Conservation (phyloP, 108 stramenopile genomes). For the Parietichytrium sp. region DNA sequence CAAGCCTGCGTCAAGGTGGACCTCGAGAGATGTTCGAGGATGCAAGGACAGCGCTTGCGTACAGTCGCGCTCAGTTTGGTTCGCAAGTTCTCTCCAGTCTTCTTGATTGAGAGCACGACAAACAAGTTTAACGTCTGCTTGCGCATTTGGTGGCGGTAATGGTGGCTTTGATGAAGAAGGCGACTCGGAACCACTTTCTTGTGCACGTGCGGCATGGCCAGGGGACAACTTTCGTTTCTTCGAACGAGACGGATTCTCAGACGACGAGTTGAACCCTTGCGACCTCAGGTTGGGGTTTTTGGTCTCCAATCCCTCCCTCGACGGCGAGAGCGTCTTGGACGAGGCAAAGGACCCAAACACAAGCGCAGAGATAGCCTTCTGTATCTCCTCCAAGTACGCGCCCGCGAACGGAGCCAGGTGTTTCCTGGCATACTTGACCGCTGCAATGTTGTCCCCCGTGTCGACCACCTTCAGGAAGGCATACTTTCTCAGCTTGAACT, state of each 20-base stretch:
- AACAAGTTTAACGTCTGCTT: no score
- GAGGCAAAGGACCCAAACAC: no score
- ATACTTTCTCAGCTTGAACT: background rate
- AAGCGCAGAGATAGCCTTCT: background rate
- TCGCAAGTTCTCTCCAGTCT: constrained; percentile 18
- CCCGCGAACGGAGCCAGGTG: background rate
- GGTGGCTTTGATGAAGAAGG: no score
- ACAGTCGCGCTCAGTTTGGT: background rate
- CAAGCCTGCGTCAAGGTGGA: background rate
- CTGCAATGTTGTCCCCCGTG: background rate
- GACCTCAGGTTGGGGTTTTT: no score
- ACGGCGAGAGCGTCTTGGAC: no score
- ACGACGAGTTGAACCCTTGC: no score
- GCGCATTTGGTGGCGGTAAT: no score
- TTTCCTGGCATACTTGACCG: constrained; percentile 14
- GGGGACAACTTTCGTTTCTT: no score
- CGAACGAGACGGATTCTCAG: no score
- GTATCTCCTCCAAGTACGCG: constrained; percentile 6
- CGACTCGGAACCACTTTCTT: no score
- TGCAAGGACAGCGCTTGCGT: background rate
- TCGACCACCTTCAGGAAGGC: background rate
- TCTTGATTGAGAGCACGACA: background rate
- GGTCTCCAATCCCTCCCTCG: no score
- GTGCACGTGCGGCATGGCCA: no score
- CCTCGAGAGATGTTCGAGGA: background rate